phyloP scores from a whole-genome alignment of 2,329 filamentous ascomycete species.

The Apiospora hydei region DNA sequence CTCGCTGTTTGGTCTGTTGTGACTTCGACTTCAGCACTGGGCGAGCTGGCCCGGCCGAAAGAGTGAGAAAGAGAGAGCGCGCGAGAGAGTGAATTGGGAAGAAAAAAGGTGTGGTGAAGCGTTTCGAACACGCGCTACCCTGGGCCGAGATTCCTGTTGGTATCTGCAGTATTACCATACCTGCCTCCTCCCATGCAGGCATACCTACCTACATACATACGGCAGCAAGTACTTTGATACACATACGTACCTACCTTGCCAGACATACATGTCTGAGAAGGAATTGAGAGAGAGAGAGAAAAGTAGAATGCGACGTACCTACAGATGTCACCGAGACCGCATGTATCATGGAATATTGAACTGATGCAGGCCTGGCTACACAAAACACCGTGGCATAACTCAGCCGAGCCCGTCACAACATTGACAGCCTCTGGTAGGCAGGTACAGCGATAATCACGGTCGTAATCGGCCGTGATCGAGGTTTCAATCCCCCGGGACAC shows the following conservation, averaged over 20 bases:
- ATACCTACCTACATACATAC: background rate
- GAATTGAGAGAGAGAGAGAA: background rate
- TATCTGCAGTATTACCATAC: slow-evolving; percentile 21
- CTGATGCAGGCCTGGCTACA: slow-evolving; percentile 17
- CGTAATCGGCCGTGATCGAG: slow-evolving; percentile 6
- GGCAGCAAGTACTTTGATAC: background rate
- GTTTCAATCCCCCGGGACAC: slow-evolving; percentile 6
- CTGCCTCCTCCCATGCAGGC: slow-evolving; percentile 3
- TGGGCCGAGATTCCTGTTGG: slow-evolving; percentile 21
- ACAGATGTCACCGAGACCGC: slow-evolving; percentile 4
- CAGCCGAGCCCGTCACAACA: slow-evolving; percentile 11
- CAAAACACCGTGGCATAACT: slow-evolving; percentile 4
- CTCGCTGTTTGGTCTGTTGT: background rate
- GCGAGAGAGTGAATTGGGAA: slow-evolving; percentile 5
- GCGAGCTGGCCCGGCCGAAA: slow-evolving; percentile 13
- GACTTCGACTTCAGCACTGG: background rate
- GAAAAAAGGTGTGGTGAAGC: slow-evolving; percentile 18
- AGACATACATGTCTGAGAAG: slow-evolving; percentile 6
- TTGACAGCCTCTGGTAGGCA: background rate
- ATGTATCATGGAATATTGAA: slow-evolving; percentile 9
- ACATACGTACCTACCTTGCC: slow-evolving; percentile 2
- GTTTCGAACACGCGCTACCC: slow-evolving; percentile 21
- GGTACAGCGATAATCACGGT: slow-evolving; percentile 6
- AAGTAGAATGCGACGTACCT: slow-evolving; percentile 6
- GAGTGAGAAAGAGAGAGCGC: background rate